Evolutionary conservation across 2,329 filamentous ascomycete species (phyloP).

Genomic region (Scopulariopsis brevicaulis): DNA sequence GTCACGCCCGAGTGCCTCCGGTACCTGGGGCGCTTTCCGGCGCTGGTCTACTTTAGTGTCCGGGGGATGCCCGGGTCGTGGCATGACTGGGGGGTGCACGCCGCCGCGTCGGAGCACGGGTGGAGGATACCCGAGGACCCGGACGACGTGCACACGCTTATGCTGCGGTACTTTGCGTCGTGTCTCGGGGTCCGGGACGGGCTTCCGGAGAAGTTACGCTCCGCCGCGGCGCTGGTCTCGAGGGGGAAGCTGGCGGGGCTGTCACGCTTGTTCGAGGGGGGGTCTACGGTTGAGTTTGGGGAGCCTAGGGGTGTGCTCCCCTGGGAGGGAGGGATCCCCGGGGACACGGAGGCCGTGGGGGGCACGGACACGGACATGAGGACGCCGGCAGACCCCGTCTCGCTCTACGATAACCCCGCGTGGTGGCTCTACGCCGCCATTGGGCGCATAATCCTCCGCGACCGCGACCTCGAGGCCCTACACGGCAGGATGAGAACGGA

Average conservation of each 20-base stretch:
- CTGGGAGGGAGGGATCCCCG: not conserved
- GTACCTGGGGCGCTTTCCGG: constrained; percentile 29
- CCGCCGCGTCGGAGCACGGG: constrained; percentile 14
- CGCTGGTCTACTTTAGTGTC: constrained; percentile 29
- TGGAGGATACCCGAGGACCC: constrained; percentile 17
- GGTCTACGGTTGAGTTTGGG: not conserved
- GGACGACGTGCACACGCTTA: constrained; percentile 4
- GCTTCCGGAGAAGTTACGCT: too few species aligned
- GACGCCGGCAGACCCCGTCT: not conserved
- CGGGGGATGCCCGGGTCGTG: not conserved
- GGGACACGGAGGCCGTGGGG: not conserved
- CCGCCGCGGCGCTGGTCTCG: not conserved
- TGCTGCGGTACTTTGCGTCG: constrained; percentile 2
- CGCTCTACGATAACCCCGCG: constrained; percentile 11
- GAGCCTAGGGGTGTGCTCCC: not conserved
- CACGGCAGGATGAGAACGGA: not conserved
- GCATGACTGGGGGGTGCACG: not conserved
- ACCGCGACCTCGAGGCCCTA: constrained; percentile 18
- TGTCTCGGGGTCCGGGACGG: not conserved
- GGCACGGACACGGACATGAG: not conserved
- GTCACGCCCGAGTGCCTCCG: constrained; percentile 26
- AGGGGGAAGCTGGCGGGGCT: not conserved
- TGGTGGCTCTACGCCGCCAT: constrained; percentile 29
- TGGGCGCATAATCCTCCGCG: constrained; percentile 20
- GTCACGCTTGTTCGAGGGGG: not conserved